Evolutionary conservation across 192 early-diverging fungal genomes (phyloP).

Genomic region (Gonapodya prolifera): DNA sequence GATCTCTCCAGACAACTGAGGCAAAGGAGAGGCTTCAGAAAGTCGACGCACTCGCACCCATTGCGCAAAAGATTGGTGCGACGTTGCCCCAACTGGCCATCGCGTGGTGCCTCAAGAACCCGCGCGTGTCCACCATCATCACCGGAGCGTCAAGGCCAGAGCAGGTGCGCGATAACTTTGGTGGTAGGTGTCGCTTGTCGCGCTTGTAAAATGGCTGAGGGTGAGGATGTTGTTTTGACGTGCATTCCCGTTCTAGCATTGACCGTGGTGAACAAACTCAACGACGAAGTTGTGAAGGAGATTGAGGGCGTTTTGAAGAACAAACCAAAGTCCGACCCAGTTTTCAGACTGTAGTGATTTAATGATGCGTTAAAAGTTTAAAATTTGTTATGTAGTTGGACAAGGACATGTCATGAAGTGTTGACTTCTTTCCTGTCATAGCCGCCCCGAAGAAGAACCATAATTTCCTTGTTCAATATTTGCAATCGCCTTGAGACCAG

Average conservation of each 20-base stretch:
- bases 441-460: too few species aligned
- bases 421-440: too few species aligned
- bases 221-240: not conserved
- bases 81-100: slow-evolving; percentile 57
- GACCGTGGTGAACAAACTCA: slow-evolving; percentile 40
- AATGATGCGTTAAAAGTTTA: too few species aligned
- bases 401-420: too few species aligned
- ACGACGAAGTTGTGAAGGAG: slow-evolving; percentile 47
- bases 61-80: slow-evolving; percentile 42
- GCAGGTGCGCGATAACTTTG: slow-evolving; percentile 63
- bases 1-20: slow-evolving; percentile 5
- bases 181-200: too few species aligned
- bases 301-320: slow-evolving; percentile 61
- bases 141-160: slow-evolving; percentile 52
- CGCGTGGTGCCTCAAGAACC: slow-evolving; percentile 63
- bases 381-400: too few species aligned
- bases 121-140: slow-evolving; percentile 40
- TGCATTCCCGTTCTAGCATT: slow-evolving; percentile 9
- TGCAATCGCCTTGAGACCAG: too few species aligned
- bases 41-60: slow-evolving; percentile 14
- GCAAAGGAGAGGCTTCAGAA: not conserved
- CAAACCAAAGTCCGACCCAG: slow-evolving; percentile 27
- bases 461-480: too few species aligned
- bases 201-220: not conserved
- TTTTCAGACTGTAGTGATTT: not conserved